Evolutionary conservation across 2,329 filamentous ascomycete genomes (phyloP).

Genomic region (Ophiocordyceps camponoti-rufipedis): DNA sequence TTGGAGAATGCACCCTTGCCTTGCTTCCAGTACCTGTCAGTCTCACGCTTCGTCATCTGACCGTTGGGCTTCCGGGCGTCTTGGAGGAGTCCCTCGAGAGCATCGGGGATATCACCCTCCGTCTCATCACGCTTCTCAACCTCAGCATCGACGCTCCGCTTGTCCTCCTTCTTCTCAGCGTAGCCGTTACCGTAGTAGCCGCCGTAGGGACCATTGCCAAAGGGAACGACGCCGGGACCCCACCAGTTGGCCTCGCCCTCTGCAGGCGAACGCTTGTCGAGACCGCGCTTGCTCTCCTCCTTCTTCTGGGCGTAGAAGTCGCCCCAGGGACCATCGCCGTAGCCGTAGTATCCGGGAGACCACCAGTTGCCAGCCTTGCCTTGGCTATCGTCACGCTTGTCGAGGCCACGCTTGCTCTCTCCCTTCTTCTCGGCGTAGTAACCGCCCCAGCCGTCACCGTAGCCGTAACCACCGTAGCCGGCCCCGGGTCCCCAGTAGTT

Average conservation of each 20-base stretch:
- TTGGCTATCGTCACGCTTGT: too few relatives aligned
- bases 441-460: background rate
- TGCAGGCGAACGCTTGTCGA: background rate
- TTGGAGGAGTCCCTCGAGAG: too few relatives aligned
- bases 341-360: too few relatives aligned
- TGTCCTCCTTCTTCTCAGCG: too few relatives aligned
- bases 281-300: background rate
- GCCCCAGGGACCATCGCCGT: background rate
- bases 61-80: too few relatives aligned
- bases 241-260: background rate
- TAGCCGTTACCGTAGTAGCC: background rate
- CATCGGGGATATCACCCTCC: too few relatives aligned
- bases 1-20: too few relatives aligned
- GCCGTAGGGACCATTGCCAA: background rate
- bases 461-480: background rate
- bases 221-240: background rate
- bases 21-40: too few relatives aligned
- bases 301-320: background rate
- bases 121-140: too few relatives aligned
- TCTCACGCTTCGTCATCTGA: too few relatives aligned
- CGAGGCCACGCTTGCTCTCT: background rate
- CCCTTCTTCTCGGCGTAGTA: background rate
- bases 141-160: too few relatives aligned
- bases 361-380: too few relatives aligned
- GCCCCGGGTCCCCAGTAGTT: background rate